Conservation (phyloP, 2,329 filamentous ascomycete species). For the Calycina herbarum region DNA sequence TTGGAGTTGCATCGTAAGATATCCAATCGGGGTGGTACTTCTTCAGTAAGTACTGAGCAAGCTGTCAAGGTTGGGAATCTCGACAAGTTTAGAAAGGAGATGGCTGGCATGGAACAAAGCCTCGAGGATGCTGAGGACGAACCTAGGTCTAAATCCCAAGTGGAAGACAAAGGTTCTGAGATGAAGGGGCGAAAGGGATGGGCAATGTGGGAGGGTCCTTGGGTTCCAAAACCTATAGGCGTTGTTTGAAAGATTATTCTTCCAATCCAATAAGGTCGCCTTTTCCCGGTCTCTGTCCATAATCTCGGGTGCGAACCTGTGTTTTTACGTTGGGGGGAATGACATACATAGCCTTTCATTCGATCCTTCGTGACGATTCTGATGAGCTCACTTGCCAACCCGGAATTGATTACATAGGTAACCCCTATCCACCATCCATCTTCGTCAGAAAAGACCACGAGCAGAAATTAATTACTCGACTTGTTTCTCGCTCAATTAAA, state of each 20-base stretch:
- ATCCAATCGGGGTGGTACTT: conserved; percentile 23
- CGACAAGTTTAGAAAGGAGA: conserved; percentile 25
- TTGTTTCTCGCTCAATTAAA: too few relatives aligned
- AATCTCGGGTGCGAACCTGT: not conserved
- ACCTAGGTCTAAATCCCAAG: not conserved
- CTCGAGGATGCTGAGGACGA: conserved; percentile 16
- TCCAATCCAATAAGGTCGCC: not conserved
- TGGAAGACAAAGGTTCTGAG: conserved; percentile 7
- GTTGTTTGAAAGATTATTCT: conserved; percentile 43
- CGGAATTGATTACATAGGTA: not conserved
- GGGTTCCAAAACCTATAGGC: conserved; percentile 60
- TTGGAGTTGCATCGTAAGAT: conserved; percentile 47
- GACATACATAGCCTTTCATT: not conserved
- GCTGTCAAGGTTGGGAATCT: conserved; percentile 13
- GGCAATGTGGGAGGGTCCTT: conserved; percentile 51
- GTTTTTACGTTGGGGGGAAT: not conserved
- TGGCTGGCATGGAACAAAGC: conserved; percentile 27
- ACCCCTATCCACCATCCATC: not conserved
- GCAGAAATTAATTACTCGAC: too few relatives aligned
- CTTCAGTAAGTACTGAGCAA: not conserved
- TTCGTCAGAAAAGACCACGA: too few relatives aligned
- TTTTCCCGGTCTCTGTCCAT: not conserved
- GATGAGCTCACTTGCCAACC: not conserved
- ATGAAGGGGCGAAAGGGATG: conserved; percentile 41
- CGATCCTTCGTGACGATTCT: not conserved